Evolutionary conservation across 805 yeast genomes (phyloP), one percentile per base, ranked within the genome.

Genomic region (Starmera quercuum): DNA sequence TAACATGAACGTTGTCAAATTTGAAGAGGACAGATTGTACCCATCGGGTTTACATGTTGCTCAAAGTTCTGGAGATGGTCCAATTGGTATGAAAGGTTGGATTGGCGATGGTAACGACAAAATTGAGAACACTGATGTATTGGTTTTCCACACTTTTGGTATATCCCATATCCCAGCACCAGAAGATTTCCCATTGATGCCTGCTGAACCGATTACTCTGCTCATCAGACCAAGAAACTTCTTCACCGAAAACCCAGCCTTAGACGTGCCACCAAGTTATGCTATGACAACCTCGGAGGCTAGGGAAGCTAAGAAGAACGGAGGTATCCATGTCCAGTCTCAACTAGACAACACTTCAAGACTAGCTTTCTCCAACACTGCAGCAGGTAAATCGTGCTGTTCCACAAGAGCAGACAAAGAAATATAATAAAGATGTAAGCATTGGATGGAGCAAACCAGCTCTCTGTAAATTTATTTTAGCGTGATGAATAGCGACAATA

Each of bases 141-240:
- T 83, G 34, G 62, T 78, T 49, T 83, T 76, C 77, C 88, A 83
- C 59, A 83, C 90, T 20, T 83, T 83, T 51, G 92, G 92, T 50
- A 74, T 83, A 45, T 77, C 90, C 22, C 94, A 83, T 56, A 78
- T 82, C 73, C 94, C 94, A 39, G 79, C 88, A 11, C 90, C 92
- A 39, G 92, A 83, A 64, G 94, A 83, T 59, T 83, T 82, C 79
- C 92, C 92, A 37, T 73, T 83, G 43, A 83, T 83, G 92, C 92
- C 92, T 31, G 81, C 86, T 32, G 94, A 83, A 62, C 82, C 85
- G 50, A 78, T 83, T 49, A 74, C 80, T 39, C 64, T 83, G 46
- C 64, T 78, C 63, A 64, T 83, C 54, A 73, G 88, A 59, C 92
- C 92, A 47, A 70, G 90, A 56, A 76, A 83, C 60, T 77, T 83